Percentiles rank a stretch among this genome's conserved stretches.
These are phyloP conservation scores for Metarhizium sp. DNA, from an alignment of 2,329 filamentous ascomycete genomes.

Conservation along the genomic window DNA sequence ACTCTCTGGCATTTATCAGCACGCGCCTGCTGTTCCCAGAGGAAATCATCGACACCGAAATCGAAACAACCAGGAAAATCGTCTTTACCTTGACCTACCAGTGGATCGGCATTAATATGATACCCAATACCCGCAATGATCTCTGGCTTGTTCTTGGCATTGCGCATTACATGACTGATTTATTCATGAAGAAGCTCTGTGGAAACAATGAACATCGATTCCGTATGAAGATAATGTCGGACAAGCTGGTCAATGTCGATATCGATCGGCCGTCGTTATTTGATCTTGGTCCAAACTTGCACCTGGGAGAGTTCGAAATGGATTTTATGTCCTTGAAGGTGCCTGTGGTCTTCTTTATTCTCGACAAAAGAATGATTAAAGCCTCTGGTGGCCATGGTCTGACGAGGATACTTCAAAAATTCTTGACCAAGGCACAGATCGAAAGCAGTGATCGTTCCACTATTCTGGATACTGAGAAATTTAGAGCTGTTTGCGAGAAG, in stretches of 20 bases:
- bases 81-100: conserved; percentile 82
- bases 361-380: conserved; percentile 86
- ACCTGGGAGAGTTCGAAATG: conserved; percentile 74
- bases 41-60: conserved; percentile 75
- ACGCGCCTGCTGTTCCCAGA: conserved; percentile 76
- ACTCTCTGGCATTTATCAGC: conserved; percentile 81
- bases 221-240: conserved; percentile 75
- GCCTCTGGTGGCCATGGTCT: conserved; percentile 73
- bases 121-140: conserved; percentile 71
- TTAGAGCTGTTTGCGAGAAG: conserved; percentile 79
- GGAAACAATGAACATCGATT: conserved; percentile 94
- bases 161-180: conserved; percentile 89
- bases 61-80: conserved; percentile 70
- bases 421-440: conserved; percentile 77
- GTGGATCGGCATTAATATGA: conserved; percentile 90
- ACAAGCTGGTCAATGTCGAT: conserved; percentile 74
- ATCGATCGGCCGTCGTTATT: conserved; percentile 73
- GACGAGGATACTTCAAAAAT: conserved; percentile 72
- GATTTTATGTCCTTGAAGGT: conserved; percentile 91
- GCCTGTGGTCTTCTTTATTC: conserved; percentile 81
- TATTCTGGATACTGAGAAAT: conserved; percentile 64
- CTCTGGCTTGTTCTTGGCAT: conserved; percentile 85
- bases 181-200: conserved; percentile 82
- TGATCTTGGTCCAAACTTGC: conserved; percentile 67
- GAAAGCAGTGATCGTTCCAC: conserved; percentile 52